Conservation (phyloP, 805 yeast species). For the Zygosaccharomyces bisporus region DNA sequence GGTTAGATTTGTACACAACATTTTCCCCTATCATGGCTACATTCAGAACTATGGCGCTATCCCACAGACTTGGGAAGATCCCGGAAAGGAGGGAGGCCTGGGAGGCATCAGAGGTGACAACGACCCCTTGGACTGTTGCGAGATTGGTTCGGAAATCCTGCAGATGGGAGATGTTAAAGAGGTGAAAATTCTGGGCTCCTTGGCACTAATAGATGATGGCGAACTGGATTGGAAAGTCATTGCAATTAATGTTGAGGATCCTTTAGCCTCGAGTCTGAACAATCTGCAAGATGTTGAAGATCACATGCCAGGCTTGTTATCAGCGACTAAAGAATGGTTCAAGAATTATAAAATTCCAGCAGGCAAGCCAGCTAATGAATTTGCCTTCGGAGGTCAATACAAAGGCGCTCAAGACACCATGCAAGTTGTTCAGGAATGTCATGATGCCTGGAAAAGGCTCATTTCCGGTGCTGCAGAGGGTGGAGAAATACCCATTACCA, state of each 20-base stretch:
- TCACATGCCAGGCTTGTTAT: constrained; percentile 66
- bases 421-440: constrained; percentile 58
- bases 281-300: constrained; percentile 65
- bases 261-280: constrained; percentile 55
- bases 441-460: constrained; percentile 62
- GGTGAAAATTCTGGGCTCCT: constrained; percentile 68
- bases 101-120: constrained; percentile 71
- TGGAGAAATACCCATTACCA: constrained; percentile 33
- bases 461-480: constrained; percentile 42
- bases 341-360: constrained; percentile 79
- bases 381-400: constrained; percentile 71
- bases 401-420: constrained; percentile 56
- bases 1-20: constrained; percentile 69
- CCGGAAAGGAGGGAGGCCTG: constrained; percentile 47
- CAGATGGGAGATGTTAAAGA: constrained; percentile 60
- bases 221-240: constrained; percentile 95
- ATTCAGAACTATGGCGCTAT: constrained; percentile 85
- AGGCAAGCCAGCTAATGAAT: constrained; percentile 70
- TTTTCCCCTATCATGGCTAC: constrained; percentile 81
- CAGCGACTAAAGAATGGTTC: constrained; percentile 74
- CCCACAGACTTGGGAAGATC: constrained; percentile 97
- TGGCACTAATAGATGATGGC: constrained; percentile 86
- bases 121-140: constrained; percentile 94
- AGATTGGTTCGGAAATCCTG: constrained; percentile 64
- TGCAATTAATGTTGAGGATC: constrained; percentile 64